Percentiles rank a stretch among this genome's conserved stretches.
These are phyloP conservation scores for Diophrys sp. DNA, from an alignment of 73 alveolate species.

Conservation along the genomic window DNA sequence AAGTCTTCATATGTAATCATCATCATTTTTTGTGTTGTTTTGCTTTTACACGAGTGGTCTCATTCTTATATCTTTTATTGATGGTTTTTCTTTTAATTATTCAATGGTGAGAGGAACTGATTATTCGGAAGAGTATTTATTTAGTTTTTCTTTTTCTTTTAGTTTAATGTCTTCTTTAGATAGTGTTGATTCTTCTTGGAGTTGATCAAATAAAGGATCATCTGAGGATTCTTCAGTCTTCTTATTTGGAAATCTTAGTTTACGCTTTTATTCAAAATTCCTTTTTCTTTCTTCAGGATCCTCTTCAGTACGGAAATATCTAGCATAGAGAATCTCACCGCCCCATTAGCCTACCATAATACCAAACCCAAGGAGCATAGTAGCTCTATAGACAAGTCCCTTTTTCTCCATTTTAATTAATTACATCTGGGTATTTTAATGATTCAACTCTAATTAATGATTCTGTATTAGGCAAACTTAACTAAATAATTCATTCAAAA, in stretches of 20 bases:
- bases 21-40: not conserved
- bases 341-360: constrained; percentile 22
- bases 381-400: constrained; percentile 34
- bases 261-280: not conserved
- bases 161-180: not conserved
- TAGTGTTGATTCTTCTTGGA: not conserved
- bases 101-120: not conserved
- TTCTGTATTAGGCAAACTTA: too few species aligned
- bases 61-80: not conserved
- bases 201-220: not conserved
- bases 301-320: constrained; percentile 7
- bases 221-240: not conserved
- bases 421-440: too few species aligned
- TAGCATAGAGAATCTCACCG: constrained; percentile 28
- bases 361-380: constrained; percentile 22
- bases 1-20: not conserved
- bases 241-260: not conserved
- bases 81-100: not conserved
- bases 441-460: too few species aligned
- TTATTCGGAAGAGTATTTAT: not conserved
- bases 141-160: too few species aligned
- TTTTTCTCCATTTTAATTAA: constrained; percentile 35
- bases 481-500: too few species aligned
- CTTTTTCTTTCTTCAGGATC: not conserved
- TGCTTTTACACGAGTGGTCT: not conserved